phyloP scores from a whole-genome alignment of 2,329 filamentous ascomycete species.

The Talaromyces piceae region DNA sequence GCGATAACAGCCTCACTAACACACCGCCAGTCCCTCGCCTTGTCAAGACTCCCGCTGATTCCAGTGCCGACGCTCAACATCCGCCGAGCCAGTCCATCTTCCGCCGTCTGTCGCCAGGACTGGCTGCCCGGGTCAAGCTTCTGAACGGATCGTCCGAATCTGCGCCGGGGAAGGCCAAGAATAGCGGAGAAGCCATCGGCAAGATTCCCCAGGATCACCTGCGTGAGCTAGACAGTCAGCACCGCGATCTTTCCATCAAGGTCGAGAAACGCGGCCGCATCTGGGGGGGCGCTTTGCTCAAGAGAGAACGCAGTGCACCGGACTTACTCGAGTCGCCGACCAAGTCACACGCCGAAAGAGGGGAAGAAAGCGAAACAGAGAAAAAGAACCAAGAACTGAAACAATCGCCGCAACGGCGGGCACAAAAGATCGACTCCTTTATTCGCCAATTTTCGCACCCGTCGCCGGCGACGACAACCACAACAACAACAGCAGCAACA shows the following conservation, averaged over 20 bases:
- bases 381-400: background rate
- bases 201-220: conserved; percentile 35
- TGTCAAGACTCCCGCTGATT: background rate
- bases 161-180: conserved; percentile 12
- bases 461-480: no score
- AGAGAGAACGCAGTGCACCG: conserved; percentile 14
- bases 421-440: background rate
- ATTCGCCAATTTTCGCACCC: background rate
- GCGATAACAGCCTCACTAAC: conserved; percentile 5
- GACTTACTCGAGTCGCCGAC: conserved; percentile 14
- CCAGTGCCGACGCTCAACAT: background rate
- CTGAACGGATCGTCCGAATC: conserved; percentile 30
- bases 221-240: conserved; percentile 33
- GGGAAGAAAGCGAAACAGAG: no score
- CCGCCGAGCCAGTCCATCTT: conserved; percentile 28
- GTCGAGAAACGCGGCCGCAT: conserved; percentile 30
- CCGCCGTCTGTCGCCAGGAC: conserved; percentile 35
- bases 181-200: conserved; percentile 20
- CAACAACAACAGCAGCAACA: no score
- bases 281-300: conserved; percentile 21
- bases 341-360: conserved; percentile 7
- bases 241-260: conserved; percentile 33
- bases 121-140: conserved; percentile 36
- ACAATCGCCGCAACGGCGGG: background rate
- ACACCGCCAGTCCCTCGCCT: conserved; percentile 2